Evolutionary conservation across 306 rosid species (phyloP).

Genomic region (Quercus robur): DNA sequence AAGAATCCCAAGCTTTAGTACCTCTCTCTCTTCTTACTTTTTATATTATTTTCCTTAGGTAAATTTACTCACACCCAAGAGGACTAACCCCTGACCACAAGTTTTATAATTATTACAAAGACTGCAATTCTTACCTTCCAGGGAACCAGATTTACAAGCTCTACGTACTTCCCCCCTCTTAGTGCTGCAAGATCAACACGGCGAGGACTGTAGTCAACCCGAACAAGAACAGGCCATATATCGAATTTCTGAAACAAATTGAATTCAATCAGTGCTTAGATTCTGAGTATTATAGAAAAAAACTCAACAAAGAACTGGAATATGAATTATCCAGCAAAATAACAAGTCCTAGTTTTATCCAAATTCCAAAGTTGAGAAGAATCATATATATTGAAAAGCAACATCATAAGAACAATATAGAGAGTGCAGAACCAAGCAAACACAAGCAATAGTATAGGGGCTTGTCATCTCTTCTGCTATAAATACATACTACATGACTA

Average conservation of each 20-base stretch:
- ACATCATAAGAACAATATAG: background rate
- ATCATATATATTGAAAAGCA: conserved; percentile 9
- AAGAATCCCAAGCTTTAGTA: background rate
- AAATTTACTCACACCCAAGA: background rate
- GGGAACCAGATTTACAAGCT: conserved; percentile 87
- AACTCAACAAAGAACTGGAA: background rate
- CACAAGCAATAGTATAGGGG: background rate
- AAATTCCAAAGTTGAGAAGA: conserved; percentile 9
- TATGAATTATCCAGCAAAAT: background rate
- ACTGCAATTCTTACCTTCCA: conserved; percentile 73
- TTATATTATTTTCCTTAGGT: background rate
- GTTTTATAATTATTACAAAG: background rate
- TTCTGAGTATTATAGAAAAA: background rate
- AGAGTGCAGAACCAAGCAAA: background rate
- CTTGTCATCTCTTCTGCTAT: background rate
- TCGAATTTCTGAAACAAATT: conserved; percentile 75
- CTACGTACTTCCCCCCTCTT: conserved; percentile 84
- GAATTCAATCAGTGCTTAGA: conserved; percentile 18
- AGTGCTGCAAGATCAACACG: conserved; percentile 86
- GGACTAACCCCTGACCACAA: background rate
- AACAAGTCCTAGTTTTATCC: conserved; percentile 4
- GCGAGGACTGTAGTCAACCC: conserved; percentile 87
- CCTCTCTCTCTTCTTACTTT: background rate
- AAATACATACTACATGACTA: background rate
- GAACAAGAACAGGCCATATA: conserved; percentile 74